phyloP scores from a whole-genome alignment of 768 basidiomycete species.

The Lactarius sp. region DNA sequence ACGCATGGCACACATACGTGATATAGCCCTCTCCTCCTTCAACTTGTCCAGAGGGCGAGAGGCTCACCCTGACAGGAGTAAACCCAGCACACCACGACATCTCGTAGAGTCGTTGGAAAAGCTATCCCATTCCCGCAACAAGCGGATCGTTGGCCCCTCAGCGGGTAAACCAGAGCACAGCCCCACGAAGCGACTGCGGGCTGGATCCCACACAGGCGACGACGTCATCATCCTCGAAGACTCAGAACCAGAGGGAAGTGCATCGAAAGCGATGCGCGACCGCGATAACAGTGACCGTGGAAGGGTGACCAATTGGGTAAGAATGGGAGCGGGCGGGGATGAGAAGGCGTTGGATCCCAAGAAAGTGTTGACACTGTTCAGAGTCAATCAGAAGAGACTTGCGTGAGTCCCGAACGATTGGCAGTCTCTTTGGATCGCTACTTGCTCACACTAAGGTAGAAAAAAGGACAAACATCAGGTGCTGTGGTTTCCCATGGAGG shows the following conservation, averaged over 20 bases:
- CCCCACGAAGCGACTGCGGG: constrained; percentile 24
- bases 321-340: background rate
- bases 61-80: background rate
- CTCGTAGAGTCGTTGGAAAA: constrained; percentile 6
- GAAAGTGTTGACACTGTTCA: constrained; percentile 44
- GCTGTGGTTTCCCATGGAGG: constrained; percentile 70
- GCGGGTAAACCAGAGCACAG: background rate
- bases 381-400: constrained; percentile 40
- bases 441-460: constrained; percentile 34
- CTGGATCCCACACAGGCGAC: constrained; percentile 6
- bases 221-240: constrained; percentile 30
- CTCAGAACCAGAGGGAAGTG: constrained; percentile 26
- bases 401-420: constrained; percentile 35
- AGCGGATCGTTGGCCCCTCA: constrained; percentile 1
- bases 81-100: background rate
- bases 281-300: constrained; percentile 20
- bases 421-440: background rate
- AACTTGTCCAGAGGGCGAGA: background rate
- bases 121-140: background rate
- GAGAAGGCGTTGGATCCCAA: constrained; percentile 30
- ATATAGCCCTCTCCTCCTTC: constrained; percentile 11
- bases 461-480: constrained; percentile 68
- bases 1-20: constrained; percentile 8
- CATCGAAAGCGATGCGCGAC: background rate
- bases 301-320: background rate